Percentiles rank a stretch among this genome's conserved stretches.
Conservation (phyloP, 306 rosid species). For the Castanea sativa region DNA sequence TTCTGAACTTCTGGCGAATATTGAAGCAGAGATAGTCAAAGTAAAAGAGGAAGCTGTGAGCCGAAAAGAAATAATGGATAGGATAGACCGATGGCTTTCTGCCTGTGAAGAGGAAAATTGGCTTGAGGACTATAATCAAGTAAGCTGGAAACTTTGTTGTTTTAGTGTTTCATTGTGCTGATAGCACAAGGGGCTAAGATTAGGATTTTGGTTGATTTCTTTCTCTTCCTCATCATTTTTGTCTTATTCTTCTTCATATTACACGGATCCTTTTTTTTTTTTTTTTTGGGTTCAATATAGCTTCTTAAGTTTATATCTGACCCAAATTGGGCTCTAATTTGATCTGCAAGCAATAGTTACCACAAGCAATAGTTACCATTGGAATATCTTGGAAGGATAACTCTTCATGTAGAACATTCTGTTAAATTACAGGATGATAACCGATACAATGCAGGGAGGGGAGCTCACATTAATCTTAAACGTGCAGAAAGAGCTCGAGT, state of each 20-base stretch:
- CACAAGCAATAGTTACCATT: neutral
- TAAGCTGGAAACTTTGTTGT: slow-evolving; percentile 37
- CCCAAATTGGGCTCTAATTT: slow-evolving; percentile 25
- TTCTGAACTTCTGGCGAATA: slow-evolving; percentile 79
- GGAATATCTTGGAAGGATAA: neutral
- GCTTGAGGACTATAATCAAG: slow-evolving; percentile 90
- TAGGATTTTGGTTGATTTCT: neutral
- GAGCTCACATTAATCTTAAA: slow-evolving; percentile 88
- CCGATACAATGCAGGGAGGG: slow-evolving; percentile 88
- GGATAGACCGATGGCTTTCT: slow-evolving; percentile 87
- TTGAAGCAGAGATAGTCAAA: slow-evolving; percentile 76
- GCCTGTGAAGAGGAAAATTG: slow-evolving; percentile 98
- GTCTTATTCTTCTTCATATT: neutral
- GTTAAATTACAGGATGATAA: slow-evolving; percentile 66
- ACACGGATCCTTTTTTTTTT: too few species aligned
- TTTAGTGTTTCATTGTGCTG: neutral
- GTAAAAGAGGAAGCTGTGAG: slow-evolving; percentile 78
- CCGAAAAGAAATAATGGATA: slow-evolving; percentile 83
- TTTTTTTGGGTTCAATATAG: neutral
- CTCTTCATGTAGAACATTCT: neutral
- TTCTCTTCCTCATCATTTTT: neutral
- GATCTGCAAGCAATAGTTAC: neutral
- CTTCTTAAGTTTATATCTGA: slow-evolving; percentile 10
- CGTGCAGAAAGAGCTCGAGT: slow-evolving; percentile 96
- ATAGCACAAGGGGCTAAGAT: neutral